These are phyloP conservation scores for Fennellomyces sp. DNA, from an alignment of 371 early-diverging fungal genomes.

Conservation along the genomic window DNA sequence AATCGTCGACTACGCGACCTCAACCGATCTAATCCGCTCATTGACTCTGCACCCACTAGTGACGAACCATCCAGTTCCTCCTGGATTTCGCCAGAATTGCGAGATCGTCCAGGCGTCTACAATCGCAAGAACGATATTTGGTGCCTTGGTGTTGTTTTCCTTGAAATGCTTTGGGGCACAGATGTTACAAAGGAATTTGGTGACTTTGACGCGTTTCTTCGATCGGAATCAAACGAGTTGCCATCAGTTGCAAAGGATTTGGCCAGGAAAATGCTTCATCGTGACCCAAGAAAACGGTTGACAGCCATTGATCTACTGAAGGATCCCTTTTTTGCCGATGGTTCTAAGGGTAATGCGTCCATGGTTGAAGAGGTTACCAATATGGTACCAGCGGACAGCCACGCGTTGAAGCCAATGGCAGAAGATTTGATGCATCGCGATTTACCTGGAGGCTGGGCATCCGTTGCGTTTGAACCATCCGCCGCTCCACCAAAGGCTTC, in stretches of 20 bases:
- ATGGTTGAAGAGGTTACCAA: not conserved
- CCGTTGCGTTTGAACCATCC: slow-evolving; percentile 6
- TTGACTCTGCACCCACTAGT: slow-evolving; percentile 42
- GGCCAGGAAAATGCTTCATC: slow-evolving; percentile 57
- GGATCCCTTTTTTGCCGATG: slow-evolving; percentile 59
- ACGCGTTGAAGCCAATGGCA: not conserved
- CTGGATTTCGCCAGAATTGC: slow-evolving; percentile 64
- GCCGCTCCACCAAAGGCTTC: not conserved
- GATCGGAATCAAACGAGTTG: slow-evolving; percentile 46
- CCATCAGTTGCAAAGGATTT: slow-evolving; percentile 51
- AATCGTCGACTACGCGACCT: slow-evolving; percentile 52
- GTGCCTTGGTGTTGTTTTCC: slow-evolving; percentile 70
- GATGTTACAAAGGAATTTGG: slow-evolving; percentile 60
- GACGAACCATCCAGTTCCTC: slow-evolving; percentile 16
- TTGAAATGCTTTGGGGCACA: slow-evolving; percentile 77
- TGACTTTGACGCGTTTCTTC: slow-evolving; percentile 58
- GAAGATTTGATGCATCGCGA: not conserved
- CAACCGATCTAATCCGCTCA: slow-evolving; percentile 40
- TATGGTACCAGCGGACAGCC: not conserved
- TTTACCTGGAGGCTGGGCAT: not conserved
- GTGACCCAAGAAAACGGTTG: slow-evolving; percentile 68
- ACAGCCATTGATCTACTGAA: slow-evolving; percentile 71
- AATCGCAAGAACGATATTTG: slow-evolving; percentile 79
- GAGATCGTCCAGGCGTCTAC: slow-evolving; percentile 58
- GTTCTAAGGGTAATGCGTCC: not conserved